Conservation (phyloP, 768 basidiomycete genomes). For the Russula vinacea region DNA sequence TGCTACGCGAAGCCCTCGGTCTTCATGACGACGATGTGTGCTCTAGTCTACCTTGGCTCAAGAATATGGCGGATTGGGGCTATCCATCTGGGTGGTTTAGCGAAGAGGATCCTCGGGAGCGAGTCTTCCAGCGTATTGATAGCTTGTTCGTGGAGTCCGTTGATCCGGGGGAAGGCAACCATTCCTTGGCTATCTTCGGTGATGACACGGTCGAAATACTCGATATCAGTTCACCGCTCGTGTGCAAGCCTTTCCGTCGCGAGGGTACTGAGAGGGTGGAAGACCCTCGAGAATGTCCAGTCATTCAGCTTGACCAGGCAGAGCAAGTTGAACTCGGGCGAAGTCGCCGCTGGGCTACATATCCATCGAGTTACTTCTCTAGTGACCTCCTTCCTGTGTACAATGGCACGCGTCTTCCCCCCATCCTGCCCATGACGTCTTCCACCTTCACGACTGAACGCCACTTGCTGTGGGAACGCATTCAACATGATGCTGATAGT, state of each 20-base stretch:
- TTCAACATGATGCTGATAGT: background rate
- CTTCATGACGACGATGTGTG: conserved; percentile 19
- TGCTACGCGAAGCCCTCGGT: conserved; percentile 27
- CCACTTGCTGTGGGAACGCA: conserved; percentile 15
- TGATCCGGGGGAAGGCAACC: conserved; percentile 13
- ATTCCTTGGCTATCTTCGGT: conserved; percentile 25
- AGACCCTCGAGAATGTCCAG: background rate
- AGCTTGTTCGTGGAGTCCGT: conserved; percentile 34
- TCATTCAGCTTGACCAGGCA: background rate
- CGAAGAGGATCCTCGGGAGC: conserved; percentile 35
- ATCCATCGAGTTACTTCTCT: conserved; percentile 58
- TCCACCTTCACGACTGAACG: conserved; percentile 18
- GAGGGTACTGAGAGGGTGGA: conserved; percentile 3
- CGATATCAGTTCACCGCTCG: background rate
- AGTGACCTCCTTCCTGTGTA: conserved; percentile 55
- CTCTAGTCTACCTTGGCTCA: conserved; percentile 21
- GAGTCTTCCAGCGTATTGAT: conserved; percentile 32
- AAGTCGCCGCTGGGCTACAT: conserved; percentile 56
- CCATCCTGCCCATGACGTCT: background rate
- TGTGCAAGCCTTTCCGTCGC: conserved; percentile 4
- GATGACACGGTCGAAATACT: conserved; percentile 24
- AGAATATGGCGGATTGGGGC: conserved; percentile 27
- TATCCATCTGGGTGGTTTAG: conserved; percentile 27
- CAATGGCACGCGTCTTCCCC: conserved; percentile 35
- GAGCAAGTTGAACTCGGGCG: conserved; percentile 2